A percentile compares a stretch with the other conserved stretches of the same genome.
phyloP scores from a whole-genome alignment of 352 stramenopile genomes.

The Thalassiosira mediterranea region DNA sequence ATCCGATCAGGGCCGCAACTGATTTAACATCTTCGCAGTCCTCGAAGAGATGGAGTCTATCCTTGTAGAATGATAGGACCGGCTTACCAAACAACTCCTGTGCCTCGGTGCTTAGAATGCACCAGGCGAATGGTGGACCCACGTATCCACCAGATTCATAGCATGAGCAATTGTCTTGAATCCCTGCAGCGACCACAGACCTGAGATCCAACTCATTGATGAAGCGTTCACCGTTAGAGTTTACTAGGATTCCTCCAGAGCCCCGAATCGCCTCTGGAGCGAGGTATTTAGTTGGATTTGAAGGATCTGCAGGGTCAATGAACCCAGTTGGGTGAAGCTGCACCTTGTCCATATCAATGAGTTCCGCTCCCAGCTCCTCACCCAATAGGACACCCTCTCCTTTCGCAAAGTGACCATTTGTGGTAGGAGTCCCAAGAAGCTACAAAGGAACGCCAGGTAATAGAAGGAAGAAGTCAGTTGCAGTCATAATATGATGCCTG shows the following conservation, averaged over 20 bases:
- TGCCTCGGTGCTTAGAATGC: slow-evolving; percentile 34
- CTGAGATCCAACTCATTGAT: slow-evolving; percentile 45
- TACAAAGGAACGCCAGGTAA: too few relatives aligned
- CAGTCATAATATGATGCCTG: too few relatives aligned
- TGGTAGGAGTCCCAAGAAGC: slow-evolving; percentile 46
- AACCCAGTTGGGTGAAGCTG: slow-evolving; percentile 80
- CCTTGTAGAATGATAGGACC: slow-evolving; percentile 29
- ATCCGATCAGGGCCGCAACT: slow-evolving; percentile 41
- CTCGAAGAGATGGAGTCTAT: slow-evolving; percentile 48
- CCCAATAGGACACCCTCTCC: slow-evolving; percentile 66
- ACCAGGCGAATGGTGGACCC: slow-evolving; percentile 40
- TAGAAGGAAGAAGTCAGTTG: too few relatives aligned
- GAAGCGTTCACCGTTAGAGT: slow-evolving; percentile 87
- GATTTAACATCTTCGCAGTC: slow-evolving; percentile 28
- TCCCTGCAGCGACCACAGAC: slow-evolving; percentile 35
- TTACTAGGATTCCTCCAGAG: slow-evolving; percentile 89
- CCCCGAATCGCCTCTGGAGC: slow-evolving; percentile 90
- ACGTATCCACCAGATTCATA: slow-evolving; percentile 24
- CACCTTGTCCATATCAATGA: slow-evolving; percentile 91
- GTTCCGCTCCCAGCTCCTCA: slow-evolving; percentile 81
- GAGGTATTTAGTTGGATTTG: slow-evolving; percentile 66
- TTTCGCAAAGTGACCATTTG: slow-evolving; percentile 50
- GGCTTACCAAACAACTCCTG: slow-evolving; percentile 41
- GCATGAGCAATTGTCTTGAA: slow-evolving; percentile 23
- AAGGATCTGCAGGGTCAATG: slow-evolving; percentile 54